Evolutionary conservation across 2,329 filamentous ascomycete genomes (phyloP).

Genomic region (Xylaria multiplex): DNA sequence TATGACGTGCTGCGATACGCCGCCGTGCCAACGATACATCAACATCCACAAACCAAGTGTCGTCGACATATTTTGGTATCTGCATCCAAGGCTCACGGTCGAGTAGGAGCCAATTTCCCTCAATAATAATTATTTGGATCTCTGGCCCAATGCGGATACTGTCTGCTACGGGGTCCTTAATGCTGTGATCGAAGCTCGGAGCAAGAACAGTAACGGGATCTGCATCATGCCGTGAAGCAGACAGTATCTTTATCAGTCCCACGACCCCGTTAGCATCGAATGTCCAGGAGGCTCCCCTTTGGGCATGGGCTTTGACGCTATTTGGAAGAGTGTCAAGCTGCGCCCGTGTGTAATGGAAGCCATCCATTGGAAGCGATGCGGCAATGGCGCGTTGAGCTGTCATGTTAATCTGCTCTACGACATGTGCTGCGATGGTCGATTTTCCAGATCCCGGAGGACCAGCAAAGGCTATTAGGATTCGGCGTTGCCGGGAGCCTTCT

Average conservation of each 20-base stretch:
- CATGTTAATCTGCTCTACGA: conserved; percentile 29
- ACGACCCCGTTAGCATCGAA: conserved; percentile 46
- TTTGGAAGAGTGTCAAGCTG: conserved; percentile 47
- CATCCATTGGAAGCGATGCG: conserved; percentile 46
- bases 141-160: conserved; percentile 34
- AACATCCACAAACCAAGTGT: conserved; percentile 55
- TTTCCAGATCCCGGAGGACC: conserved; percentile 43
- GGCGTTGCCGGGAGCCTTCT: conserved; percentile 2
- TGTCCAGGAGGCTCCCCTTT: conserved; percentile 50
- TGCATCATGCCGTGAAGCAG: conserved; percentile 12
- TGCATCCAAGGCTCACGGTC: conserved; percentile 49
- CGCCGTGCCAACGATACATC: conserved; percentile 50
- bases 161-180: conserved; percentile 41
- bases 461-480: conserved; percentile 40
- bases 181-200: conserved; percentile 43
- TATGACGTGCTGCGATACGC: conserved; percentile 54
- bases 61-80: conserved; percentile 51
- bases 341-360: conserved; percentile 46
- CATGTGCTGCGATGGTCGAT: conserved; percentile 40
- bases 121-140: conserved; percentile 38
- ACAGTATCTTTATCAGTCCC: conserved; percentile 38
- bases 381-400: conserved; percentile 21
- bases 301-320: conserved; percentile 46
- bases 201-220: conserved; percentile 27
- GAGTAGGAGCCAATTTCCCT: conserved; percentile 47